These are phyloP conservation scores for Anthoceros angustus DNA, from an alignment of 225 moss, liverwort and hornwort species.

Conservation along the genomic window DNA sequence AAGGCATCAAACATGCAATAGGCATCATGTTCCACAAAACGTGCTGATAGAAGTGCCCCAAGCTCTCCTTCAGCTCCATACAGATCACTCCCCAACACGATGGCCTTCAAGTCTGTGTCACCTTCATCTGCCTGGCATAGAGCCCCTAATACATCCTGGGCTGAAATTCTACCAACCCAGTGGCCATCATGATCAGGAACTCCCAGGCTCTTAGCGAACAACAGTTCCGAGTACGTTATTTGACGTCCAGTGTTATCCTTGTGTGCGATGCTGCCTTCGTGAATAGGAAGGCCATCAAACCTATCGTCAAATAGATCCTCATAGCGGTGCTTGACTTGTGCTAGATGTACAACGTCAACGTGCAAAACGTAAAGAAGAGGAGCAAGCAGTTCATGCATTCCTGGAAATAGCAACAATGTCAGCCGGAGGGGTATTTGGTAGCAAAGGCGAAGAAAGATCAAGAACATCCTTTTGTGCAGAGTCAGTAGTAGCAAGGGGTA, in stretches of 20 bases:
- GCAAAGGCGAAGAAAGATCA: neutral
- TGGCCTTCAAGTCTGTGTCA: constrained; percentile 29
- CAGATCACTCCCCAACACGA: constrained; percentile 39
- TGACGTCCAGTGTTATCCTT: neutral
- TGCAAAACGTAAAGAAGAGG: constrained; percentile 48
- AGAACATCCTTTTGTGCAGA: neutral
- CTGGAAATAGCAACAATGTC: constrained; percentile 9
- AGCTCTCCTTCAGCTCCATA: constrained; percentile 50
- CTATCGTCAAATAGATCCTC: constrained; percentile 50
- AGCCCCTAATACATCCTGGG: neutral
- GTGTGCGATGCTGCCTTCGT: neutral
- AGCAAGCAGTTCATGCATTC: constrained; percentile 53
- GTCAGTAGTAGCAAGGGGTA: neutral
- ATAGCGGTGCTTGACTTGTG: constrained; percentile 42
- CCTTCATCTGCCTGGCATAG: constrained; percentile 23
- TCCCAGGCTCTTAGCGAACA: neutral
- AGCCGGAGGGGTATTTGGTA: neutral
- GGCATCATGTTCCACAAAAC: constrained; percentile 49
- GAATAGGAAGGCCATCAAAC: constrained; percentile 31
- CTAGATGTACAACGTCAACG: constrained; percentile 36
- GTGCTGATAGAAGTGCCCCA: constrained; percentile 41
- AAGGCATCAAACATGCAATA: constrained; percentile 53
- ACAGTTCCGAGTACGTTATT: neutral
- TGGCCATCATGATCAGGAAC: neutral
- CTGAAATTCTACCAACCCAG: neutral